Percentiles rank a stretch among this genome's conserved stretches.
Conservation (phyloP, 1,284 basidiomycete genomes). For the Sporisorium scitamineum region DNA sequence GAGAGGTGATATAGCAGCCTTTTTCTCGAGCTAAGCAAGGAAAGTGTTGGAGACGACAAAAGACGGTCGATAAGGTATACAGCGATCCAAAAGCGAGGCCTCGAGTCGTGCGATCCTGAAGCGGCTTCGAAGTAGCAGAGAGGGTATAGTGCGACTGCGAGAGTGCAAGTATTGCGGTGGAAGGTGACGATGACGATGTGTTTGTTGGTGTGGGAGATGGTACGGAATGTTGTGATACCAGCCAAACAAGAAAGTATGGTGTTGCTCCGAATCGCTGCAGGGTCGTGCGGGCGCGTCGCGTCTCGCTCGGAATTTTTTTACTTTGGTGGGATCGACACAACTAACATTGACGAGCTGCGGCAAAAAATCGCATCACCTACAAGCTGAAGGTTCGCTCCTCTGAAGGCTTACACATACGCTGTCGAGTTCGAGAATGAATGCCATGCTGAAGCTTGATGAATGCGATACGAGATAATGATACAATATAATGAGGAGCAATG, state of each 20-base stretch:
- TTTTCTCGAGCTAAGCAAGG: not conserved
- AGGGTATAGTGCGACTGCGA: not conserved
- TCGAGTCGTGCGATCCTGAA: not conserved
- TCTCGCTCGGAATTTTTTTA: not conserved
- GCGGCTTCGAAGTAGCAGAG: not conserved
- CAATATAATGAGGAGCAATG: not conserved
- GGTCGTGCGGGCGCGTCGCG: slow-evolving; percentile 33
- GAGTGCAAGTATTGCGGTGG: not conserved
- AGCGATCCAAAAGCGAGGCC: not conserved
- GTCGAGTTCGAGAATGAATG: not conserved
- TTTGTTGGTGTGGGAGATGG: slow-evolving; percentile 9
- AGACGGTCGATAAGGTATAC: not conserved
- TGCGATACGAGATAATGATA: not conserved
- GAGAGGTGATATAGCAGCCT: not conserved
- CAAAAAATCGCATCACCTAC: not conserved
- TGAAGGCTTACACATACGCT: not conserved
- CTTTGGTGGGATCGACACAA: not conserved
- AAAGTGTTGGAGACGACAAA: not conserved
- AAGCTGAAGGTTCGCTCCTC: not conserved
- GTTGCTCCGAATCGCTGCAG: slow-evolving; percentile 16
- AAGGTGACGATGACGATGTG: not conserved
- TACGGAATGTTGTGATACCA: slow-evolving; percentile 4
- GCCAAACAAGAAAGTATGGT: slow-evolving; percentile 16
- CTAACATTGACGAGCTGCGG: not conserved
- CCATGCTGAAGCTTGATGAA: not conserved